These are phyloP conservation scores for Nicotiana tabacum DNA, from an alignment of 257 asterid species.

Conservation along the genomic window DNA sequence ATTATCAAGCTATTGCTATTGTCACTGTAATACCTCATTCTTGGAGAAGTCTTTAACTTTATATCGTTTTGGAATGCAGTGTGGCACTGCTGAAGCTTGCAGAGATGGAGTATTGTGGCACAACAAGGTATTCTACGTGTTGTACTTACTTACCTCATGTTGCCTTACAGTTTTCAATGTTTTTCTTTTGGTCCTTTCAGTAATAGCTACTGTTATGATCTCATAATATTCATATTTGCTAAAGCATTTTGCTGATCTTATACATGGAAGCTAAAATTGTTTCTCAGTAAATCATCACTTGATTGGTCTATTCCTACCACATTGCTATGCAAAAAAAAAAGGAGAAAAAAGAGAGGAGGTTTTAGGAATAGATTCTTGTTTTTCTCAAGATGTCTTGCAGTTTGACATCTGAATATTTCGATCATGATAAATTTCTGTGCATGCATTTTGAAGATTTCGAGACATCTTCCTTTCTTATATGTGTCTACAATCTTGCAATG, in stretches of 20 bases:
- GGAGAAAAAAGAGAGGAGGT: neutral
- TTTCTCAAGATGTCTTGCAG: neutral
- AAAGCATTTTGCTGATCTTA: neutral
- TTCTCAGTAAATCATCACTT: neutral
- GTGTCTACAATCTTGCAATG: neutral
- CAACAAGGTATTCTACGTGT: constrained; percentile 61
- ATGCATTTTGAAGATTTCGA: neutral
- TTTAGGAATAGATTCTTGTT: neutral
- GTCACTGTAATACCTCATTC: neutral
- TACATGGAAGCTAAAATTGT: neutral
- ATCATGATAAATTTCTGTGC: neutral
- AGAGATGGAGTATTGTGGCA: constrained; percentile 89
- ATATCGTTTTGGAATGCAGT: constrained; percentile 30
- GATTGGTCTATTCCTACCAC: neutral
- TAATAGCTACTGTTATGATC: neutral
- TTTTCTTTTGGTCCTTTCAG: neutral
- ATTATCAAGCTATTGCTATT: neutral
- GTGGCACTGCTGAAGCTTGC: constrained; percentile 85
- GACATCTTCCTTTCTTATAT: neutral
- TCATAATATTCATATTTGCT: neutral
- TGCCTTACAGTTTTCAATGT: neutral
- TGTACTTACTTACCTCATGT: neutral
- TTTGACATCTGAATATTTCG: neutral
- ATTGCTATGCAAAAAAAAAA: neutral
- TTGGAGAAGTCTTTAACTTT: neutral